phyloP scores from a whole-genome alignment of 345 rosid species.

The Eucalyptus caleyi region DNA sequence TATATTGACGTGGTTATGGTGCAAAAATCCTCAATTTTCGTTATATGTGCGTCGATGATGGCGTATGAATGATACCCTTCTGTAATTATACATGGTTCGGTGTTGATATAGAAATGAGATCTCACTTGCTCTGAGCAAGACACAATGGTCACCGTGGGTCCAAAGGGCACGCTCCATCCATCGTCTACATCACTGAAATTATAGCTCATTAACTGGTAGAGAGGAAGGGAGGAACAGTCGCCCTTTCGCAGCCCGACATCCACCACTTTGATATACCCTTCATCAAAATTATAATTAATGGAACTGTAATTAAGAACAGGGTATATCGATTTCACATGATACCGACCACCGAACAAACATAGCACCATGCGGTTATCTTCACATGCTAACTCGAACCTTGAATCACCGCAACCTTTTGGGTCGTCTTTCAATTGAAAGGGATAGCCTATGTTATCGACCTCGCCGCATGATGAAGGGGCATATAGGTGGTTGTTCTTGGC shows the following conservation, averaged over 20 bases:
- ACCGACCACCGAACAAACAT: not conserved
- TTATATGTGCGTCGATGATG: fast-evolving
- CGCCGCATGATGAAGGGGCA: not conserved
- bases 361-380: not conserved
- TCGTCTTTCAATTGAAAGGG: not conserved
- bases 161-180: fast-evolving
- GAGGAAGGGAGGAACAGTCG: not conserved
- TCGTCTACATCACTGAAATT: no score
- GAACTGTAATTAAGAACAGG: no score
- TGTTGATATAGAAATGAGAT: not conserved
- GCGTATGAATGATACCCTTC: not conserved
- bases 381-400: not conserved
- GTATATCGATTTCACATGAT: not conserved
- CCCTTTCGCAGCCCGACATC: not conserved
- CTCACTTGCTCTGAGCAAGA: not conserved
- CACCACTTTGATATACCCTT: not conserved
- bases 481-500: not conserved
- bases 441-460: fast-evolving
- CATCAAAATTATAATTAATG: no score
- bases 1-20: not conserved
- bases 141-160: not conserved
- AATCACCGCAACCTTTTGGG: not conserved
- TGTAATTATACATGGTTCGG: not conserved
- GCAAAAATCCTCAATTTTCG: not conserved
- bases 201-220: not conserved